phyloP scores from a whole-genome alignment of 495 filamentous ascomycete genomes.

The Hyphodiscus hymeniophilus region DNA sequence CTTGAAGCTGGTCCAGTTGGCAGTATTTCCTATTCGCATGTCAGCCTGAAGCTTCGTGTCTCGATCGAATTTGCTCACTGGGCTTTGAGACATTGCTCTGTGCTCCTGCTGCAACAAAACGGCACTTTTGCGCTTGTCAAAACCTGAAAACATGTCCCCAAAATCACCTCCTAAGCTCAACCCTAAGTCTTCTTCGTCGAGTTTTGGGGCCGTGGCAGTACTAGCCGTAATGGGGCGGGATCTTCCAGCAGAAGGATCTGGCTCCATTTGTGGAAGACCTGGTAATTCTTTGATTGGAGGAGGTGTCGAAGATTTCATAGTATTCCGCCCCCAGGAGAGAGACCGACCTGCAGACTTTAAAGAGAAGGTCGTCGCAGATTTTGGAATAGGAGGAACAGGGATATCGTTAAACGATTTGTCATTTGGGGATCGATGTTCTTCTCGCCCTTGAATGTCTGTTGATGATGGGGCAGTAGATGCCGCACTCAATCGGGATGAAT shows the following conservation, averaged over 20 bases:
- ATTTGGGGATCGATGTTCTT: conserved; percentile 44
- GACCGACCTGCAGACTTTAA: conserved; percentile 62
- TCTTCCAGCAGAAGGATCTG: conserved; percentile 8
- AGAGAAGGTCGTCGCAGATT: conserved; percentile 40
- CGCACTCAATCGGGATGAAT: conserved; percentile 63
- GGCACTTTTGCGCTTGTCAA: conserved; percentile 48
- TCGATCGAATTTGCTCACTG: conserved; percentile 15
- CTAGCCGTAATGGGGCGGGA: conserved; percentile 48
- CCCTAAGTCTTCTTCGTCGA: conserved; percentile 51
- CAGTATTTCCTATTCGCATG: conserved; percentile 14
- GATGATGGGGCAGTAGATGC: conserved; percentile 68
- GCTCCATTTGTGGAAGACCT: conserved; percentile 11
- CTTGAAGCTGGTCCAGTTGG: conserved; percentile 25
- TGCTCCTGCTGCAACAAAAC: conserved; percentile 28
- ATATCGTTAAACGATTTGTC: conserved; percentile 45
- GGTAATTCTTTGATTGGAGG: conserved; percentile 32
- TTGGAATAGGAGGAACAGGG: conserved; percentile 48
- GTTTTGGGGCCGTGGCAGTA: conserved; percentile 62
- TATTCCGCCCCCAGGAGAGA: conserved; percentile 65
- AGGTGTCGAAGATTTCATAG: conserved; percentile 31
- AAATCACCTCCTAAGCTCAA: conserved; percentile 55
- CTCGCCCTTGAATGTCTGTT: conserved; percentile 48
- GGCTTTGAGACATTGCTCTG: conserved; percentile 20
- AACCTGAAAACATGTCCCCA: conserved; percentile 56
- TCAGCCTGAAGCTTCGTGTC: conserved; percentile 21